Evolutionary conservation across 306 rosid genomes (phyloP), one percentile per base, ranked within the genome.

Genomic region (Glycine latifolia): DNA sequence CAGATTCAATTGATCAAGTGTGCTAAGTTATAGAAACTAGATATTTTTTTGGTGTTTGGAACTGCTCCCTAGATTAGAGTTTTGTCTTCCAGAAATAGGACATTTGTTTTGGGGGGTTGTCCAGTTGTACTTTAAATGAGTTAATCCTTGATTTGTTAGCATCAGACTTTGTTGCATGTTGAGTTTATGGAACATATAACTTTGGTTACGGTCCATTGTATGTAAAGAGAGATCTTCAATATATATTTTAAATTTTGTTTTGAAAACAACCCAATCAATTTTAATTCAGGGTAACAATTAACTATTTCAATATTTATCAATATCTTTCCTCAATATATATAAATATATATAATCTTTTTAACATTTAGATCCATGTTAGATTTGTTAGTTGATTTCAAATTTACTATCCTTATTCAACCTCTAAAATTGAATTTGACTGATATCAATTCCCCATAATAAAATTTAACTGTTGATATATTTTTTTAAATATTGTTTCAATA

Each of bases 111-210:
- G 14, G 71, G 20, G 20, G 31, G 20, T 14, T 5, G 26, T 15
- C 60, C 3, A 15, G 2, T n/a, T 54, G 60, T 54, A 54, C 12
- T 66, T 78, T 67, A 20, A 78, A 78, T 20, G 58, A 66, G 54
- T 26, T 17, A 2, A 49, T 13, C 41, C 47, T 7, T 49, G 58
- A 71, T 13, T 50, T 8, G 50, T 62, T 26, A 26, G 76, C 76
- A 49, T 33, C 44, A 12, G 76, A 7, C 61, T 10, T 12, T 33
- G 49, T 58, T 70, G 67, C 77, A 41, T 44, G 53, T 50, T 58
- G 61, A 70, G 62, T 70, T 71, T 33, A 59, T 79, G 50, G 70
- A 37, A 69, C 65, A 77, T 77, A 37, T 15, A 78, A 67, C 75
- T 66, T 49, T 8, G 16, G 77, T 59, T n/a, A 58, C 67, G 20